These are phyloP conservation scores for Jackrogersella multiformis DNA, from an alignment of 495 filamentous ascomycete genomes.

Conservation along the genomic window DNA sequence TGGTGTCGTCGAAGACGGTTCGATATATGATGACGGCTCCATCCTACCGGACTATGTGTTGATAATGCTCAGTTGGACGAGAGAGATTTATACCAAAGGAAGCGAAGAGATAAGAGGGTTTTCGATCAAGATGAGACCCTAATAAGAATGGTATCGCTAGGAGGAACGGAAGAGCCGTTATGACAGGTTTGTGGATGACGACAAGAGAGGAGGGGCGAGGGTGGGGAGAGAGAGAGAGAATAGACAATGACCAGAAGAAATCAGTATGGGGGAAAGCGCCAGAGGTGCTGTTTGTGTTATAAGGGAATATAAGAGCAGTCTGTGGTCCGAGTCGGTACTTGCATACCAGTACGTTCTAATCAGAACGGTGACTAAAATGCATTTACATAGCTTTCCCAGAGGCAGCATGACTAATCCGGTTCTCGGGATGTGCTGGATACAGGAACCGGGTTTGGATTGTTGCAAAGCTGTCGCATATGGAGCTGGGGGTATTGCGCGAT, in stretches of 20 bases:
- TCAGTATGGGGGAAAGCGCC: slow-evolving; percentile 23
- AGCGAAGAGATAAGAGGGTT: neutral
- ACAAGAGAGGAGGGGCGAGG: neutral
- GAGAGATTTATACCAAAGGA: neutral
- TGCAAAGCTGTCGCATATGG: slow-evolving; percentile 26
- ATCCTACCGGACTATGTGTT: neutral
- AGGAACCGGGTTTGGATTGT: slow-evolving; percentile 17
- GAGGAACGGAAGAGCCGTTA: neutral
- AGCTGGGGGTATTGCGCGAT: slow-evolving; percentile 42
- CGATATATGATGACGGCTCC: slow-evolving; percentile 9
- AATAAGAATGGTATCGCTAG: neutral
- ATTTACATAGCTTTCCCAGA: slow-evolving; percentile 10
- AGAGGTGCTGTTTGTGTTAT: slow-evolving; percentile 32
- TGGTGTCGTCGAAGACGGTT: slow-evolving; percentile 39
- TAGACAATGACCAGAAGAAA: neutral
- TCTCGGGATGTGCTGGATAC: slow-evolving; percentile 25
- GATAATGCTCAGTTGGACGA: neutral
- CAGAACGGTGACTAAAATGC: neutral
- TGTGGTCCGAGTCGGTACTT: slow-evolving; percentile 23
- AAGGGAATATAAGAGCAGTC: slow-evolving; percentile 12
- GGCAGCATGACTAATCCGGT: slow-evolving; percentile 40
- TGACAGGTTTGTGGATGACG: slow-evolving; percentile 5
- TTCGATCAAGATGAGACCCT: neutral
- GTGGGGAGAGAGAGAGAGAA: neutral
- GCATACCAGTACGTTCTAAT: slow-evolving; percentile 6